phyloP scores from a whole-genome alignment of 2,329 filamentous ascomycete genomes.

The Fusarium subglutinans region DNA sequence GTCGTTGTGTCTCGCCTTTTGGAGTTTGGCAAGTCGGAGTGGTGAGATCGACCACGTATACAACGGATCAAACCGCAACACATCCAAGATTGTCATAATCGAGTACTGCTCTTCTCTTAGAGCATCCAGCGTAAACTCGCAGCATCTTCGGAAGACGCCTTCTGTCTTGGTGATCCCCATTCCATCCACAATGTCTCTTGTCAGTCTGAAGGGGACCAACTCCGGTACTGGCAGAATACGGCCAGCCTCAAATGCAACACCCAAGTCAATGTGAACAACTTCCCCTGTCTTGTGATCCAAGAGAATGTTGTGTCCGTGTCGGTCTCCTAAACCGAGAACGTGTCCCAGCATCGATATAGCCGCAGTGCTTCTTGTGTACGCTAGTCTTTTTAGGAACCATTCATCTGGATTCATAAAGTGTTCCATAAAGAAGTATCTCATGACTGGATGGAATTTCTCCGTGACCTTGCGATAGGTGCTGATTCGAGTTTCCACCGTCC shows the following conservation, averaged over 20 bases:
- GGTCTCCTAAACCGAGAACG: conserved; percentile 89
- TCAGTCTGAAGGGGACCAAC: conserved; percentile 93
- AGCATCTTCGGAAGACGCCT: conserved; percentile 96
- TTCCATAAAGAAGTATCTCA: conserved; percentile 98
- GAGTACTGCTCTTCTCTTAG: conserved; percentile 94
- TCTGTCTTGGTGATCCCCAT: conserved; percentile 97
- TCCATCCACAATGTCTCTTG: conserved; percentile 92
- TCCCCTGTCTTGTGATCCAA: conserved; percentile 90
- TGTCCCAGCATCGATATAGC: conserved; percentile 96
- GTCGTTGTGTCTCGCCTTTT: conserved; percentile 66
- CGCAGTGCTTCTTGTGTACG: conserved; percentile 92
- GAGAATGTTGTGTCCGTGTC: conserved; percentile 96
- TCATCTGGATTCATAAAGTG: conserved; percentile 92
- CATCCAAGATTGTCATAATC: conserved; percentile 98
- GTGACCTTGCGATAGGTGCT: conserved; percentile 80
- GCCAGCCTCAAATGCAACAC: conserved; percentile 96
- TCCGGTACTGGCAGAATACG: conserved; percentile 95
- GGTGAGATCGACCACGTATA: conserved; percentile 94
- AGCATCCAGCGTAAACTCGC: conserved; percentile 95
- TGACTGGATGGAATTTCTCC: conserved; percentile 87
- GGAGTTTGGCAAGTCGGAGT: conserved; percentile 70
- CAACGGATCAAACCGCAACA: conserved; percentile 95
- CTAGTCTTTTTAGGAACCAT: conserved; percentile 89
- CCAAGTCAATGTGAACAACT: conserved; percentile 95
- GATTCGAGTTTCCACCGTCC: conserved; percentile 75